Base-by-base conservation (phyloP, 768 basidiomycete species). In the Kwoniella dendrophila region DNA sequence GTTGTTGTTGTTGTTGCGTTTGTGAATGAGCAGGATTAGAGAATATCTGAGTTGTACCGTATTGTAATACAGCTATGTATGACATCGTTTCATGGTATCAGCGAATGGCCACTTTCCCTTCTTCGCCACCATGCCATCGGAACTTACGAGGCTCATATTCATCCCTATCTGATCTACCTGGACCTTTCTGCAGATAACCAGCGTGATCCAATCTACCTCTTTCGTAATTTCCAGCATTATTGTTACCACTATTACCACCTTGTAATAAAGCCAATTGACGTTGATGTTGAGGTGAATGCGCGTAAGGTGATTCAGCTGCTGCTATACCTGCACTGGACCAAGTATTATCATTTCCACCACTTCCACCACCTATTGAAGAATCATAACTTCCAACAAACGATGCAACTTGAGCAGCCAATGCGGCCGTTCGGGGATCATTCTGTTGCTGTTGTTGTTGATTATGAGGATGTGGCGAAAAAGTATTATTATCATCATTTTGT, bases 91-190 rank as follows among this genome's bases (percentile, higher is more conserved):
- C n/a, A n/a, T n/a, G n/a, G n/a, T n/a, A n/a, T n/a, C n/a, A n/a
- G n/a, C n/a, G n/a, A n/a, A n/a, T n/a, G n/a, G n/a, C n/a, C n/a
- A n/a, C n/a, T n/a, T n/a, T n/a, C n/a, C n/a, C n/a, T n/a, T n/a
- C 16, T 34, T 38, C 16, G 24, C 43, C 4, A 22, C 14, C 22
- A 58, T 22, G 26, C 12, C 16, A 24, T 7, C 2, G 20, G 24
- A 27, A 56, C 66, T 60, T 50, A 68, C 67, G 62, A 52, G 67
- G 33, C 20, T 68, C 67, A 44, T 58, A 68, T 16, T 68, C 67
- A 14, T 68, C 67, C 33, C 60, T n/a, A 18, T 56, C 50, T n/a
- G 45, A 33, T 38, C 59, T 6, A 34, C 30, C 20, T 30, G 40
- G 16, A 44, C 43, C 45, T 27, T 54, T 54, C 33, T 47, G 51